Base-by-base conservation (phyloP, 768 basidiomycete species). In the Neoboletus magnificus region DNA sequence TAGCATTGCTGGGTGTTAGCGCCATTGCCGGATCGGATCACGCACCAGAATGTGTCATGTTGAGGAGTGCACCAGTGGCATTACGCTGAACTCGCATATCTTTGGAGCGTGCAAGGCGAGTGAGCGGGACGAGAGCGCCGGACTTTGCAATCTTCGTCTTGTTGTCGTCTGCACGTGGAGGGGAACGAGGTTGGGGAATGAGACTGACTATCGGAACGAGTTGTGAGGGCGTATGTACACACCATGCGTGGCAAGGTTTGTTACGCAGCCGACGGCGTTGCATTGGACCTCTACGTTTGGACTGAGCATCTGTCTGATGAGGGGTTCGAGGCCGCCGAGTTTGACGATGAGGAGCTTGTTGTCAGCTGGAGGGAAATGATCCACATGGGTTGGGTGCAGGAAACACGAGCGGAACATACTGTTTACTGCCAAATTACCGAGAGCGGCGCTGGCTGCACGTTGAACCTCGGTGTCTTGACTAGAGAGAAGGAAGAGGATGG, bases 61-160 rank as follows among this genome's bases (percentile, higher is more conserved):
- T 99, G 35, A 99, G 79, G 54, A 99, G 77, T 39, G 97, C 97
- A 9, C 97, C 97, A 2, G 97, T 99, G 12, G 97, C 97, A 68
- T 99, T 99, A 57, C 97, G 83, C 73, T 99, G 97, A 4, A 99
- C 97, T 12, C 97, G 84, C 96, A 99, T 98, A 71, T 99, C 97
- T 75, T 98, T 98, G 23, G 93, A 97, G 59, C 93, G 86, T 32
- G 97, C 97, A 41, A 99, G 81, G 48, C 97, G 83, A 42, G 97
- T 98, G 36, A 99, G 83, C 23, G 97, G 97, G 22, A 97, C 93
- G 52, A 99, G 79, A n/a, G 97, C 97, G 44, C 97, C 97, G 11
- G 94, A 97, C 80, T 98, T 98, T 39, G 97, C 97, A 54, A 99
- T 99, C 82, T 96, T 97, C 48, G 93, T 97, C 82, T 99, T 99